A percentile compares a stretch with the other conserved stretches of the same genome.
Conservation (phyloP, 108 stramenopile species). For the Cyclotella kingstonii region DNA sequence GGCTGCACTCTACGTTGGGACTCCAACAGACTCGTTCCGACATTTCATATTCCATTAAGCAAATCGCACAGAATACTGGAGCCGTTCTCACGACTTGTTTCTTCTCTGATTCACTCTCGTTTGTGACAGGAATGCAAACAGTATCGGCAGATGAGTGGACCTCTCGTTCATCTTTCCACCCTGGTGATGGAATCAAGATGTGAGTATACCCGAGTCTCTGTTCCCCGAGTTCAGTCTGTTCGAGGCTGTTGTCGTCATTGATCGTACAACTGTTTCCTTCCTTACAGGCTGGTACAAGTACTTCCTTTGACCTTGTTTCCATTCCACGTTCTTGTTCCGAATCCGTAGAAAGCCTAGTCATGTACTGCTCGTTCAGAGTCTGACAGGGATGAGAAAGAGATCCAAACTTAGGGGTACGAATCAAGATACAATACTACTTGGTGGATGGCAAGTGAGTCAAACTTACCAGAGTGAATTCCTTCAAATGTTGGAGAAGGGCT, state of each 20-base stretch:
- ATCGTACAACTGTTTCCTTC: not conserved
- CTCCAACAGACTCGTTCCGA: slow-evolving; percentile 60
- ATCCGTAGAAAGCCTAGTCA: not conserved
- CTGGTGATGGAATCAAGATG: slow-evolving; percentile 8
- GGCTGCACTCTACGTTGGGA: slow-evolving; percentile 43
- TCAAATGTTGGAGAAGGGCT: slow-evolving; percentile 10
- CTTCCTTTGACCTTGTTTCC: too few relatives aligned
- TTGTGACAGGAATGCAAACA: not conserved
- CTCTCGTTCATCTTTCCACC: not conserved
- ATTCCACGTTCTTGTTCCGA: too few relatives aligned
- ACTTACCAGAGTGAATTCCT: slow-evolving; percentile 24
- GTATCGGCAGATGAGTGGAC: not conserved
- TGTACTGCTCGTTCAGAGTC: slow-evolving; percentile 7
- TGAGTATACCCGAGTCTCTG: slow-evolving; percentile 18
- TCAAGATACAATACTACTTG: not conserved
- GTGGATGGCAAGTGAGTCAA: not conserved
- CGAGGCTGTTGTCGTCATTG: not conserved
- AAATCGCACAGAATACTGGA: slow-evolving; percentile 64
- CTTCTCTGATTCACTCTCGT: not conserved
- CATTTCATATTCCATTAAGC: slow-evolving; percentile 42
- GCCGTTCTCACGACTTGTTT: slow-evolving; percentile 28
- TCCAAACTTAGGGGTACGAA: not conserved
- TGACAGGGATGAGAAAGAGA: not conserved
- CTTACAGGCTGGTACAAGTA: slow-evolving; percentile 1
- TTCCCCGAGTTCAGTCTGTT: slow-evolving; percentile 5